Conservation (phyloP, 352 stramenopile species). For the Pythium brassicae region DNA sequence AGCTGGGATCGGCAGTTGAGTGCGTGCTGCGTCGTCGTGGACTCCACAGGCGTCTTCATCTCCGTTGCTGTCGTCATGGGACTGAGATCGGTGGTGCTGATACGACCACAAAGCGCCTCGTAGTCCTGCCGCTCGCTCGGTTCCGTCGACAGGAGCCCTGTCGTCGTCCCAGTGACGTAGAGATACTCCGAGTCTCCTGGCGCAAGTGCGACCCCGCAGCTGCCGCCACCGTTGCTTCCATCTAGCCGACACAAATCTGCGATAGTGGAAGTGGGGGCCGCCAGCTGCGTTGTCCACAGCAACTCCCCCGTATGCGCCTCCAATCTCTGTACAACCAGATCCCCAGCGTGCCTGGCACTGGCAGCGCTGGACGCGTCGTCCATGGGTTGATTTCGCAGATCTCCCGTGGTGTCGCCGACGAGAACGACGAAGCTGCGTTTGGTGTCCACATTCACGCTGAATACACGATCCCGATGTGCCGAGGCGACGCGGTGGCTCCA, state of each 20-base stretch:
- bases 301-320: conserved; percentile 8
- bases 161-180: conserved; percentile 17
- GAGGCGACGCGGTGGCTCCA: conserved; percentile 12
- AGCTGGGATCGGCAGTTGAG: conserved; percentile 1
- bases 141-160: conserved; percentile 17
- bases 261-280: too few relatives aligned
- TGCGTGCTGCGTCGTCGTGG: too few relatives aligned
- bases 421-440: conserved; percentile 8
- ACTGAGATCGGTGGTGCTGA: background rate
- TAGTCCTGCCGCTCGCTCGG: conserved; percentile 16
- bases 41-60: too few relatives aligned
- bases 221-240: conserved; percentile 2
- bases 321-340: conserved; percentile 24
- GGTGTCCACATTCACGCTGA: conserved; percentile 15
- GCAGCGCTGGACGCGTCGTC: background rate
- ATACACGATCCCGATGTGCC: conserved; percentile 14
- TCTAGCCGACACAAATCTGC: conserved; percentile 4
- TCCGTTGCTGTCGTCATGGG: background rate
- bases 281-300: conserved; percentile 19
- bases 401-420: conserved; percentile 22
- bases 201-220: conserved; percentile 3
- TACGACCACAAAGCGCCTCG: conserved; percentile 8
- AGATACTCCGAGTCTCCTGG: conserved; percentile 3
- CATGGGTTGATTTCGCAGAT: conserved; percentile 4
- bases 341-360: background rate